Base-by-base conservation (phyloP, 2,329 filamentous ascomycete species). In the Fusarium sp. region DNA sequence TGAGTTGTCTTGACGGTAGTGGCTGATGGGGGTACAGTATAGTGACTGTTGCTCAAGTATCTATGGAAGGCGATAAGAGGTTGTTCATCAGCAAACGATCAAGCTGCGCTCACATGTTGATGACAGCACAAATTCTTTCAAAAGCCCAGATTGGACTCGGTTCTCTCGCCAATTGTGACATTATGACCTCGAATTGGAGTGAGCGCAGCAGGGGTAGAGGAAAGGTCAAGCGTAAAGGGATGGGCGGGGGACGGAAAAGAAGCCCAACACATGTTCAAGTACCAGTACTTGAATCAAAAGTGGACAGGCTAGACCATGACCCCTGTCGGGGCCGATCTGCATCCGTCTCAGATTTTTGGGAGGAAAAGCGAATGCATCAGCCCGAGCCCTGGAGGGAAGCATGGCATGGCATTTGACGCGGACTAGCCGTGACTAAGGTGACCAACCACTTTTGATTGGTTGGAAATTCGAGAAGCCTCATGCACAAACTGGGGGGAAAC, bases 301-400 rank as follows among this genome's bases (percentile, higher is more conserved):
- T 71, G 71, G 71, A 63, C 61, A 59, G 61, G 40, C 34, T 66
- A 48, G 61, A 66, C 40, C 55, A 51, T 61, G 56, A 63, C 74
- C 75, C 75, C 72, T 77, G 76, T 76, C 72, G 67, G 67, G 73
- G 65, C 70, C 74, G 77, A 79, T 79, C 77, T 79, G 75, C 77
- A 77, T 73, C 76, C 76, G 77, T 79, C 76, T 79, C 76, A 79
- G 77, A 79, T 79, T 78, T 72, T 66, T 73, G 66, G 69, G 65
- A 64, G 66, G 61, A 71, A 63, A 68, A 67, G 70, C 69, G 64
- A 76, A 73, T 75, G 72, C 74, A 75, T 71, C 72, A 73, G 66
- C 61, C 70, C 73, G 65, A 75, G 70, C 69, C 69, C 61, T 57
- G 69, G 63, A 65, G 53, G 59, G 60, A 53, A 73, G 66, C 62